Conservation (phyloP, 768 basidiomycete species). For the Tylopilus plumbeoviolaceoides region DNA sequence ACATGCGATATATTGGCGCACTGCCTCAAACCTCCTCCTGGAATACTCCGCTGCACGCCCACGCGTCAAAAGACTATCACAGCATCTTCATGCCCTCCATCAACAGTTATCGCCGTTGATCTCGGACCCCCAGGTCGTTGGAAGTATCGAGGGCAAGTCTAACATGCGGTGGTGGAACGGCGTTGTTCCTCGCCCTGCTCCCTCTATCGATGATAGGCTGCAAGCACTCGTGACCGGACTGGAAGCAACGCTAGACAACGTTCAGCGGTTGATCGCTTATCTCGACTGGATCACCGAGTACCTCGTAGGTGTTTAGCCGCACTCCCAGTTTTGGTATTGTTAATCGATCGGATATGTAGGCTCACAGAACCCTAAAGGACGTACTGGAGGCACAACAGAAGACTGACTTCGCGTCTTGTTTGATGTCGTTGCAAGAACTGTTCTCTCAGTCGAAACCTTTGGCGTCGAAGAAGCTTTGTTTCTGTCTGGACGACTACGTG, state of each 20-base stretch:
- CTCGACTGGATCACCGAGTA: slow-evolving; percentile 28
- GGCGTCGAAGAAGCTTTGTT: slow-evolving; percentile 6
- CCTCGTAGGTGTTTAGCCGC: slow-evolving; percentile 14
- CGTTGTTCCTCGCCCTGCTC: not conserved
- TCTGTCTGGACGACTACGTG: slow-evolving; percentile 1
- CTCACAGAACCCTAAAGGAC: slow-evolving; percentile 15
- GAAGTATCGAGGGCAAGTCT: not conserved
- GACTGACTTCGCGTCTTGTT: slow-evolving; percentile 15
- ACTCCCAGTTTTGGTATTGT: not conserved
- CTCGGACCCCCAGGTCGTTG: not conserved
- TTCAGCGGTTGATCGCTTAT: slow-evolving; percentile 20
- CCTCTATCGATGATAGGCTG: slow-evolving; percentile 8
- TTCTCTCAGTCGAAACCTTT: slow-evolving; percentile 15
- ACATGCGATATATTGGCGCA: slow-evolving; percentile 27
- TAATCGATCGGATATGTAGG: slow-evolving; percentile 14
- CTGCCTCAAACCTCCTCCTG: slow-evolving; percentile 29
- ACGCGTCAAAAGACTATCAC: slow-evolving; percentile 15
- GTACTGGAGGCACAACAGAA: slow-evolving; percentile 1
- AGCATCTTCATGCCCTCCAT: slow-evolving; percentile 15
- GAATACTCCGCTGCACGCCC: slow-evolving; percentile 30
- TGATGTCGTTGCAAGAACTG: slow-evolving; percentile 17
- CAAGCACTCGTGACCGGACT: slow-evolving; percentile 17
- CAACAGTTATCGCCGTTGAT: slow-evolving; percentile 7
- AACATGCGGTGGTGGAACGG: slow-evolving; percentile 9
- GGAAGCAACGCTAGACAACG: slow-evolving; percentile 18